Base-by-base conservation (phyloP, 345 rosid species). In the Gossypium rotundifolium region DNA sequence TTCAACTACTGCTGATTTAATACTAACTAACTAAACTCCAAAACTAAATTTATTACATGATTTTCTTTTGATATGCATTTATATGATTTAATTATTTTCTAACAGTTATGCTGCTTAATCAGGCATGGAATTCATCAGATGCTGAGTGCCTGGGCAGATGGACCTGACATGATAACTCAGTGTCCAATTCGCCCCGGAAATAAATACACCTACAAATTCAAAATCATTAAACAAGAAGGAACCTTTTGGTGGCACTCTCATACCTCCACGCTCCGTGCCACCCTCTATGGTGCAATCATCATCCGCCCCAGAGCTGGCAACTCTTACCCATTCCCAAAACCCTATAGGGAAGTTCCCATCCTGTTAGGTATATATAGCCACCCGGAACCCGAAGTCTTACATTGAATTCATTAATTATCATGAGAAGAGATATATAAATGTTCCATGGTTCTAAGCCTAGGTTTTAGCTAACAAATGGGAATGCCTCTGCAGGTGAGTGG, bases 61-160 rank as follows among this genome's bases (percentile, higher is more conserved):
- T 33, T 33, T 33, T 33, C 1, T 33, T 33, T 4, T 33, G 7
- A 33, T 5, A 33, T 33, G 40, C 40, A 33, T 33, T 33, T 14
- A 51, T 51, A 14, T 51, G 54, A 33, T 33, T 51, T 57, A 57
- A 10, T 22, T 4, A 57, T 20, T 20, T 57, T 25, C 27, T 57
- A 4, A 57, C 11, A 7, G 5, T 57, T 9, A 3, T 33, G 40
- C 40, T 33, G 40, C 25, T 3, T 12, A 13, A 65, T 54, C 54
- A 94, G 97, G 96, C 98, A 94, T 60, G 98, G 97, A 49, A 18
- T 92, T 27, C 86, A 92, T 70, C 97, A 94, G 4, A 13, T 52
- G 57, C 44, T 86, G 62, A 92, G 88, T 57, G 81, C 49, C 1
- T 94, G 98, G 98, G 91, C 98, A 6, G 98, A 94, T 65, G 98